These are phyloP conservation scores for Clitopilus passeckerianus DNA, from an alignment of 768 basidiomycete genomes.

Conservation along the genomic window DNA sequence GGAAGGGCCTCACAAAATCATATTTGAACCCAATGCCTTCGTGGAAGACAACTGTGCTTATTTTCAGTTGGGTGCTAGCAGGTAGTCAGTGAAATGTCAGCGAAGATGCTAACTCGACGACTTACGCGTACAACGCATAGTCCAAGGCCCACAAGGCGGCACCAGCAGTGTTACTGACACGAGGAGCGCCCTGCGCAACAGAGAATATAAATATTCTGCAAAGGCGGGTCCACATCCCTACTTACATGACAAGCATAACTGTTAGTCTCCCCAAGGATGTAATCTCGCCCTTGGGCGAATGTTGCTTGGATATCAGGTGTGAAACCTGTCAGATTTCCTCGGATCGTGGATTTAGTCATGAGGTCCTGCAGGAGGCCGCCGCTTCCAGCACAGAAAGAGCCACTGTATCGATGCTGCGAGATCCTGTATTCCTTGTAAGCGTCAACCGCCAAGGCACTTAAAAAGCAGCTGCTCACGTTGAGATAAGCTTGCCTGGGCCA, in stretches of 20 bases:
- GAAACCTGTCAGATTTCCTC: constrained; percentile 51
- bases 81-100: background rate
- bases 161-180: constrained; percentile 52
- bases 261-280: constrained; percentile 64
- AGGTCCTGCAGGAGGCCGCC: constrained; percentile 53
- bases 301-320: constrained; percentile 50
- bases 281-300: constrained; percentile 39
- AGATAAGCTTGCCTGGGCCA: constrained; percentile 42
- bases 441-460: background rate
- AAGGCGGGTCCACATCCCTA: background rate
- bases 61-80: constrained; percentile 30
- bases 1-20: constrained; percentile 41
- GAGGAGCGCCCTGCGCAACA: constrained; percentile 24
- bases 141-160: constrained; percentile 57
- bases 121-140: constrained; percentile 42
- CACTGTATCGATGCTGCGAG: constrained; percentile 54
- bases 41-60: constrained; percentile 57
- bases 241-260: constrained; percentile 42
- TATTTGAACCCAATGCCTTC: constrained; percentile 72
- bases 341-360: constrained; percentile 56
- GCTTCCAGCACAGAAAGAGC: constrained; percentile 55
- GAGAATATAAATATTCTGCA: background rate
- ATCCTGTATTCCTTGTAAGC: constrained; percentile 27
- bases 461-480: constrained; percentile 33
- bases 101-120: background rate